Evolutionary conservation across 1,284 basidiomycete genomes (phyloP).

Genomic region (Cronartium quercuum): DNA sequence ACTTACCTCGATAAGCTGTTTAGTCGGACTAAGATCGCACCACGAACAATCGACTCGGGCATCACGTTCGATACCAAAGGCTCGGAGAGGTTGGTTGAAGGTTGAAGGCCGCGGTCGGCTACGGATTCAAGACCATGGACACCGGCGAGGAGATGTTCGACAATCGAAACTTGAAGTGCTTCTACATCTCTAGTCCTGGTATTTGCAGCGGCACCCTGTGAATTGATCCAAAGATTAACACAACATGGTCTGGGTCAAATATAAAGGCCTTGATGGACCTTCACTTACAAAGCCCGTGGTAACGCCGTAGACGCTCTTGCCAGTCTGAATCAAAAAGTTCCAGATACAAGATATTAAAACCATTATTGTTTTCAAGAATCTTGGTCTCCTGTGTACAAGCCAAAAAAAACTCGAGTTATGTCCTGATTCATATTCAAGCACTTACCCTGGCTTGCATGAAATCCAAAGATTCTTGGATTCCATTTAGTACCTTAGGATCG

Average conservation of each 20-base stretch:
- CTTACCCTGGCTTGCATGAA: background rate
- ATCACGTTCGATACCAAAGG: constrained; percentile 60
- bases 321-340: constrained; percentile 45
- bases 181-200: constrained; percentile 65
- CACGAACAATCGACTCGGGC: constrained; percentile 83
- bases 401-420: no score
- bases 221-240: constrained; percentile 35
- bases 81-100: constrained; percentile 1
- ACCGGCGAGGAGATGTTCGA: constrained; percentile 71
- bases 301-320: constrained; percentile 28
- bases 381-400: background rate
- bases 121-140: constrained; percentile 56
- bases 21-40: constrained; percentile 75
- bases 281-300: constrained; percentile 26
- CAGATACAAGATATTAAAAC: background rate
- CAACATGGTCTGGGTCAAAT: constrained; percentile 37
- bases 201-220: constrained; percentile 54
- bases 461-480: background rate
- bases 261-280: constrained; percentile 2
- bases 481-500: background rate
- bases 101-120: constrained; percentile 42
- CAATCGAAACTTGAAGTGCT: constrained; percentile 64
- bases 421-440: no score
- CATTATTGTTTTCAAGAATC: background rate
- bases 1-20: constrained; percentile 66